Evolutionary conservation across 2,329 filamentous ascomycete genomes (phyloP).

Genomic region (Aspergillus fischeri): DNA sequence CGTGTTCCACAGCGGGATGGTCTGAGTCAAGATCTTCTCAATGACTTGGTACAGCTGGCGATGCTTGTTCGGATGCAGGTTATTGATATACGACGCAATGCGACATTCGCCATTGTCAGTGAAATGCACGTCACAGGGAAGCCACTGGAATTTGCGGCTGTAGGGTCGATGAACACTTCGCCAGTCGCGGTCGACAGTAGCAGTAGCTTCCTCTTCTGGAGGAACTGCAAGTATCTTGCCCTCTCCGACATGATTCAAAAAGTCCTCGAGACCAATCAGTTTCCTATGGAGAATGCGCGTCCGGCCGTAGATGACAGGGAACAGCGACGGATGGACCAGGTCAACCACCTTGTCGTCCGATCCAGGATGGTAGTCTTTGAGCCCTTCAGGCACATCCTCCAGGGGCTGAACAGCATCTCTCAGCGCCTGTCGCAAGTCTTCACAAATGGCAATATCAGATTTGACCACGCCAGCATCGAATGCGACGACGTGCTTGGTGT

Average conservation of each 20-base stretch:
- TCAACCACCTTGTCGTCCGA: slow-evolving; percentile 57
- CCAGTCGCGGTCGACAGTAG: background rate
- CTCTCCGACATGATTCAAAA: background rate
- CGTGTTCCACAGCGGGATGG: slow-evolving; percentile 47
- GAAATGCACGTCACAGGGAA: slow-evolving; percentile 39
- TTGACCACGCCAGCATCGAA: slow-evolving; percentile 51
- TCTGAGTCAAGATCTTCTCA: slow-evolving; percentile 33
- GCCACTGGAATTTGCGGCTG: slow-evolving; percentile 45
- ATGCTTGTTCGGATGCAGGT: slow-evolving; percentile 37
- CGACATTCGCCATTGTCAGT: slow-evolving; percentile 14
- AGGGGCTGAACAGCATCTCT: slow-evolving; percentile 45
- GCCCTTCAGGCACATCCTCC: slow-evolving; percentile 42
- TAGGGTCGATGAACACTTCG: background rate
- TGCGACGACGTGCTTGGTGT: slow-evolving; percentile 39
- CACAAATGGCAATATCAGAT: slow-evolving; percentile 47
- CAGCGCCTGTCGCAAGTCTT: slow-evolving; percentile 41
- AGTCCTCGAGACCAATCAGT: slow-evolving; percentile 19
- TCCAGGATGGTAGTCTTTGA: slow-evolving; percentile 61
- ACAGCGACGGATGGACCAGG: slow-evolving; percentile 59
- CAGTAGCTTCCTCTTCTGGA: background rate
- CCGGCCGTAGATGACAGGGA: slow-evolving; percentile 27
- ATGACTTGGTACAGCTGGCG: slow-evolving; percentile 33
- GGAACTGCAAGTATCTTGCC: slow-evolving; percentile 8
- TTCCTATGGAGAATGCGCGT: slow-evolving; percentile 17
- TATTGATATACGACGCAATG: slow-evolving; percentile 44